Evolutionary conservation across 1,139 yeast species (phyloP).

Genomic region (Sugiyamaella novakii): DNA sequence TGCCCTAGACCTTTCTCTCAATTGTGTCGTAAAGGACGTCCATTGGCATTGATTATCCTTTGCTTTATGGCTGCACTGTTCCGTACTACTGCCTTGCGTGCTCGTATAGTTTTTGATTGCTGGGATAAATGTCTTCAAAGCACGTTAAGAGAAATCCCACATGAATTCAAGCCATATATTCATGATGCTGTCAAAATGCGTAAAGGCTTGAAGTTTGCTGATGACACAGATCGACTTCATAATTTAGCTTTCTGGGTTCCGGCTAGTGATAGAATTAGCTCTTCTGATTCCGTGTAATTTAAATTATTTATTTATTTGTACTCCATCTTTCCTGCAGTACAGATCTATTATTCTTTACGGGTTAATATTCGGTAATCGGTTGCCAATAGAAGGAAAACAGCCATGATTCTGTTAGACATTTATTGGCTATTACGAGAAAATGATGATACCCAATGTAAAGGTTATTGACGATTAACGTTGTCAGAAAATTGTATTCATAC

Average conservation of each 20-base stretch:
- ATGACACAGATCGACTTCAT: conserved; percentile 5
- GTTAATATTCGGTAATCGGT: no score
- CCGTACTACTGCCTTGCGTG: conserved; percentile 12
- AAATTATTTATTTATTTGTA: not conserved
- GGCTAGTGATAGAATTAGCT: not conserved
- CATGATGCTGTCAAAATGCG: conserved; percentile 12
- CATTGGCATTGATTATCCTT: conserved; percentile 15
- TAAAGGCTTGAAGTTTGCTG: conserved; percentile 3
- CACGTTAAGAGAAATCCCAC: not conserved
- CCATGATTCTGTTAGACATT: no score
- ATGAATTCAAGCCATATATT: conserved; percentile 10
- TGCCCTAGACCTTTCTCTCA: conserved; percentile 12
- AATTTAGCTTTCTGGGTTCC: conserved; percentile 12
- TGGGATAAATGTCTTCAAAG: conserved; percentile 18
- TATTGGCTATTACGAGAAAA: no score
- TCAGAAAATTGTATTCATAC: no score
- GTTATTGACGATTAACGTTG: no score
- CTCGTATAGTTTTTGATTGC: conserved; percentile 5
- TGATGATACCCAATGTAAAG: no score
- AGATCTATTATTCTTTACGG: no score
- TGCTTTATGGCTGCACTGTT: conserved; percentile 11
- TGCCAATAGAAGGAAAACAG: no score
- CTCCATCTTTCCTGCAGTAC: no score
- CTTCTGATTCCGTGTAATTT: not conserved
- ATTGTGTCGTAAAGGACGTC: conserved; percentile 14